phyloP scores from a whole-genome alignment of 371 early-diverging fungal species.

The Mortierella sp. region DNA sequence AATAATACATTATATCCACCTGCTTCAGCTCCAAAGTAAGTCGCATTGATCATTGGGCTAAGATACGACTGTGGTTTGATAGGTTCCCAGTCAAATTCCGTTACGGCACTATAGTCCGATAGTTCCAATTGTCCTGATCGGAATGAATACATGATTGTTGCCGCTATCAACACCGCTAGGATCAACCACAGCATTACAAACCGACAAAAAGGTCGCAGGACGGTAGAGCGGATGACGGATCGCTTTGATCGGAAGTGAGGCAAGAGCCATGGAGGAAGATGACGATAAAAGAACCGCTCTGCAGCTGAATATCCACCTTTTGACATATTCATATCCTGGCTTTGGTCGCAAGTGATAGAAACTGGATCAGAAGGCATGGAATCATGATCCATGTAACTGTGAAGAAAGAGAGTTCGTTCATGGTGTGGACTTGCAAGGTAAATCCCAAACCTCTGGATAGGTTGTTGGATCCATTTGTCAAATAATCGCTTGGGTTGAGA shows the following conservation, averaged over 20 bases:
- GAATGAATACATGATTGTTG: conserved; percentile 35
- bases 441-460: conserved; percentile 19
- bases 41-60: conserved; percentile 59
- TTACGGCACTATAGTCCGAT: conserved; percentile 14
- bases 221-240: conserved; percentile 17
- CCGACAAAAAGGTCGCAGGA: conserved; percentile 34
- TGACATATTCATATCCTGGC: no score
- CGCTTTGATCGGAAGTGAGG: conserved; percentile 21
- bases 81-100: conserved; percentile 65
- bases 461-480: not conserved
- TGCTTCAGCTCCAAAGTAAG: conserved; percentile 53
- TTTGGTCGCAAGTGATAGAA: not conserved
- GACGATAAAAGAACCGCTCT: not conserved
- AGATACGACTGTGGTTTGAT: conserved; percentile 67
- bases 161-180: conserved; percentile 24
- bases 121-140: conserved; percentile 3
- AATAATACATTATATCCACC: conserved; percentile 67
- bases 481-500: no score
- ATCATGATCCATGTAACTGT: no score
- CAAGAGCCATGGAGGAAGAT: conserved; percentile 36
- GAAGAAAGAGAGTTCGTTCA: not conserved
- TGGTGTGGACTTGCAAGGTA: conserved; percentile 32
- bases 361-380: not conserved
- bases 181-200: conserved; percentile 12
- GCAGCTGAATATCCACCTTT: no score